phyloP scores from a whole-genome alignment of 2,329 filamentous ascomycete species.

The Davidsoniella virescens region DNA sequence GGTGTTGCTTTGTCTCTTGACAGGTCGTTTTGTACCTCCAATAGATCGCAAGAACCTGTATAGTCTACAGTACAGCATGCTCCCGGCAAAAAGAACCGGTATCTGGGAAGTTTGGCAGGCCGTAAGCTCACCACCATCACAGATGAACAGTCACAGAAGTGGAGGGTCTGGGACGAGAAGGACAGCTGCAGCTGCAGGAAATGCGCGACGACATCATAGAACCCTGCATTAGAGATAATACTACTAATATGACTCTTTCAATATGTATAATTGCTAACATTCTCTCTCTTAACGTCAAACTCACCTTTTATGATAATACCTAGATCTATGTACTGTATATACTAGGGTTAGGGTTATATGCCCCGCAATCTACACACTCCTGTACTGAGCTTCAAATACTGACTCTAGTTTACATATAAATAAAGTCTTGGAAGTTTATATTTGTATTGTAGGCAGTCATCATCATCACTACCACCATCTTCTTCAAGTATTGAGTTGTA shows the following conservation, averaged over 20 bases:
- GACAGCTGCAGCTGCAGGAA: conserved; percentile 1
- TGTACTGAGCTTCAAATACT: too few relatives aligned
- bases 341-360: too few relatives aligned
- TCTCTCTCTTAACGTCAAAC: too few relatives aligned
- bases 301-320: too few relatives aligned
- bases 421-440: too few relatives aligned
- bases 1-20: conserved; percentile 75
- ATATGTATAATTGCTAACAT: too few relatives aligned
- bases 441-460: too few relatives aligned
- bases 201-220: conserved; percentile 5
- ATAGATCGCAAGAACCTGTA: conserved; percentile 92
- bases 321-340: too few relatives aligned
- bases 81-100: conserved; percentile 64
- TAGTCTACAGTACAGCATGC: conserved; percentile 93
- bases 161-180: conserved; percentile 17
- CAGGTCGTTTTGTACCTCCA: conserved; percentile 83
- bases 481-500: background rate
- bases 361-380: too few relatives aligned
- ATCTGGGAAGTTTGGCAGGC: conserved; percentile 76
- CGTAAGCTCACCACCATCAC: conserved; percentile 35
- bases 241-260: too few relatives aligned
- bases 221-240: background rate
- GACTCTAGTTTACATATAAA: too few relatives aligned
- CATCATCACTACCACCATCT: too few relatives aligned
- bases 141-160: conserved; percentile 17